phyloP scores from a whole-genome alignment of 306 rosid genomes.

The Ceratonia siliqua region DNA sequence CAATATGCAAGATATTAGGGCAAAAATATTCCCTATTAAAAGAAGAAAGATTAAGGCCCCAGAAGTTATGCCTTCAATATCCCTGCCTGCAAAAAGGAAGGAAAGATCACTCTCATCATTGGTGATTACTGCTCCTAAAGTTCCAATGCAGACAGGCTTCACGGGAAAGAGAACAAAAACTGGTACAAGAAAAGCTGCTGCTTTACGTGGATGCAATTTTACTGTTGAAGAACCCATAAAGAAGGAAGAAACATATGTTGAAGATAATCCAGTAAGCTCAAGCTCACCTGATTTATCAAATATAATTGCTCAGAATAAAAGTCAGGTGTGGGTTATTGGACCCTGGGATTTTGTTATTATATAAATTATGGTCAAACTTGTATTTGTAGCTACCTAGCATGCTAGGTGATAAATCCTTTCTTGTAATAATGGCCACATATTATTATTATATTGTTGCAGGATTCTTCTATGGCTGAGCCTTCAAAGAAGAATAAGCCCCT shows the following conservation, averaged over 20 bases:
- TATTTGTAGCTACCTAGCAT: slow-evolving; percentile 4
- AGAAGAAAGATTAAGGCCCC: slow-evolving; percentile 60
- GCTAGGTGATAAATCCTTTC: not conserved
- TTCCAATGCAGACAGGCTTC: slow-evolving; percentile 69
- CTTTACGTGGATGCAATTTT: slow-evolving; percentile 71
- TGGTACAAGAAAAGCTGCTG: slow-evolving; percentile 69
- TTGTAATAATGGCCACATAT: not conserved
- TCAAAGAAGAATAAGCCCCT: slow-evolving; percentile 55
- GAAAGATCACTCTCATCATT: slow-evolving; percentile 96
- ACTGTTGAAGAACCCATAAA: slow-evolving; percentile 55
- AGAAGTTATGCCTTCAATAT: slow-evolving; percentile 61
- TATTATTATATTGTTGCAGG: slow-evolving; percentile 49
- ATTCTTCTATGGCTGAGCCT: slow-evolving; percentile 55
- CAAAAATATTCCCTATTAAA: slow-evolving; percentile 77
- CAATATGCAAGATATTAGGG: slow-evolving; percentile 93
- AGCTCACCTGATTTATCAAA: slow-evolving; percentile 52
- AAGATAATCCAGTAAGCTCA: slow-evolving; percentile 61
- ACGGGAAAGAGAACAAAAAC: slow-evolving; percentile 89
- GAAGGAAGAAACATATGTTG: slow-evolving; percentile 58
- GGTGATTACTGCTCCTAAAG: slow-evolving; percentile 88
- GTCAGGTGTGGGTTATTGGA: slow-evolving; percentile 42
- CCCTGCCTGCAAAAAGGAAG: slow-evolving; percentile 82
- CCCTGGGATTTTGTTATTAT: slow-evolving; percentile 4
- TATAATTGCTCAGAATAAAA: slow-evolving; percentile 44
- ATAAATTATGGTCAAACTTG: slow-evolving; percentile 6